phyloP scores from a whole-genome alignment of 768 basidiomycete genomes.

The Sarcodon aspratus region DNA sequence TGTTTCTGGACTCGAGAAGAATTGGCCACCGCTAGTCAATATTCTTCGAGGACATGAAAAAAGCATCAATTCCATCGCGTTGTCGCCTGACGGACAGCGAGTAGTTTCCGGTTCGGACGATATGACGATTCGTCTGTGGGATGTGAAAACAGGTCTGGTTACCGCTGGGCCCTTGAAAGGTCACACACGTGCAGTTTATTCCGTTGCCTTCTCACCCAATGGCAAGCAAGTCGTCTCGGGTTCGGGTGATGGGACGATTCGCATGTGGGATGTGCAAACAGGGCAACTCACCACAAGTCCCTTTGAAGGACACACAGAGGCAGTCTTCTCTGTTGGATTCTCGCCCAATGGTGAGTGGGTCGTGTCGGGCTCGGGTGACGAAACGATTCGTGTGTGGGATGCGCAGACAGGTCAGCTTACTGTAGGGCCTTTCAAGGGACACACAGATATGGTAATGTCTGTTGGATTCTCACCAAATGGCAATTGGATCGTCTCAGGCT shows the following conservation, averaged over 20 bases:
- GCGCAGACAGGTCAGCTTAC: conserved; percentile 15
- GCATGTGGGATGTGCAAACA: conserved; percentile 10
- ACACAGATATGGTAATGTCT: conserved; percentile 4
- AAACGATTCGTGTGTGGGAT: conserved; percentile 9
- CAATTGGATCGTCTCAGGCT: conserved; percentile 10
- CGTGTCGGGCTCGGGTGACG: conserved; percentile 28
- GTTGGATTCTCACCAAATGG: conserved; percentile 14
- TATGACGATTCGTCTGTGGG: conserved; percentile 16
- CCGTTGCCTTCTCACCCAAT: conserved; percentile 11
- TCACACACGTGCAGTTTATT: conserved; percentile 4
- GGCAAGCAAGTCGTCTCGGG: conserved; percentile 9
- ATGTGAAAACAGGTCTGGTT: conserved; percentile 9
- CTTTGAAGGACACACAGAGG: conserved; percentile 2
- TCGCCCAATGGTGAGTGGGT: conserved; percentile 30
- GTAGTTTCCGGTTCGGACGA: conserved; percentile 16
- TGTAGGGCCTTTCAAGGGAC: conserved; percentile 9
- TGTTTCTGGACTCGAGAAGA: too few species aligned
- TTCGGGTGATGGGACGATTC: conserved; percentile 3
- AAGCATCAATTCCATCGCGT: conserved; percentile 3
- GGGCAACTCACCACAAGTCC: neutral
- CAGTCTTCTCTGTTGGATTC: conserved; percentile 20
- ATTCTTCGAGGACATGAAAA: conserved; percentile 1
- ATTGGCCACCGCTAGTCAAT: too few species aligned
- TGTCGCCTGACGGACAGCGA: conserved; percentile 11
- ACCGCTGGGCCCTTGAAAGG: conserved; percentile 1